Conservation (phyloP, 352 stramenopile species). For the Discostella stelligera region DNA sequence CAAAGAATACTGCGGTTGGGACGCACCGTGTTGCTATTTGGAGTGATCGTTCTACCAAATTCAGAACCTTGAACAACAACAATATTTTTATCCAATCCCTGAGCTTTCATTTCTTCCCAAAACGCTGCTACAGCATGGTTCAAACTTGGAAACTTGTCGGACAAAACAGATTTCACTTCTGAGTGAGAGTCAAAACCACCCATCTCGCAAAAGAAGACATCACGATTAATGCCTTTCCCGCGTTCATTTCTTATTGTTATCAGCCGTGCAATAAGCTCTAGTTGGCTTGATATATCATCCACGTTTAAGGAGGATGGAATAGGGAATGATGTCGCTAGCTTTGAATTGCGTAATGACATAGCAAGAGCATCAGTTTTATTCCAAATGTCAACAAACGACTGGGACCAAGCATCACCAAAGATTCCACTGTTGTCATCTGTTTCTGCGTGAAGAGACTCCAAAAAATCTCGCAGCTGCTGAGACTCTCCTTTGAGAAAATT, state of each 20-base stretch:
- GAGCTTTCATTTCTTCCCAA: conserved; percentile 65
- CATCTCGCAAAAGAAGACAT: conserved; percentile 67
- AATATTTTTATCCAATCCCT: conserved; percentile 46
- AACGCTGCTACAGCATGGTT: conserved; percentile 61
- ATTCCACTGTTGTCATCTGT: conserved; percentile 50
- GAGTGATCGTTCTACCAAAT: conserved; percentile 75
- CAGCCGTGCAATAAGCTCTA: conserved; percentile 65
- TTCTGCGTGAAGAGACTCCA: conserved; percentile 45
- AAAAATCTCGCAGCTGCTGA: conserved; percentile 45
- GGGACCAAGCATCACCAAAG: conserved; percentile 57
- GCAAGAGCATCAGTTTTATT: conserved; percentile 61
- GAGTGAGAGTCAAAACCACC: conserved; percentile 80
- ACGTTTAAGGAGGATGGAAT: conserved; percentile 13
- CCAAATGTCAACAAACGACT: conserved; percentile 57
- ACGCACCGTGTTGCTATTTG: conserved; percentile 52
- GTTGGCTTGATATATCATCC: conserved; percentile 48
- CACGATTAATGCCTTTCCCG: conserved; percentile 59
- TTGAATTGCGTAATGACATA: conserved; percentile 22
- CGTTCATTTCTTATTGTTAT: conserved; percentile 63
- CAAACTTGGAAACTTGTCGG: conserved; percentile 55
- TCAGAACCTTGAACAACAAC: conserved; percentile 61
- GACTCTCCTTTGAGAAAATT: conserved; percentile 51
- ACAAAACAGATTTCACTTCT: conserved; percentile 44
- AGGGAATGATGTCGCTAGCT: conserved; percentile 40
- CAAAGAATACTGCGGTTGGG: background rate